Conservation (phyloP, 2,329 filamentous ascomycete genomes). For the Furcasterigmium furcatum region DNA sequence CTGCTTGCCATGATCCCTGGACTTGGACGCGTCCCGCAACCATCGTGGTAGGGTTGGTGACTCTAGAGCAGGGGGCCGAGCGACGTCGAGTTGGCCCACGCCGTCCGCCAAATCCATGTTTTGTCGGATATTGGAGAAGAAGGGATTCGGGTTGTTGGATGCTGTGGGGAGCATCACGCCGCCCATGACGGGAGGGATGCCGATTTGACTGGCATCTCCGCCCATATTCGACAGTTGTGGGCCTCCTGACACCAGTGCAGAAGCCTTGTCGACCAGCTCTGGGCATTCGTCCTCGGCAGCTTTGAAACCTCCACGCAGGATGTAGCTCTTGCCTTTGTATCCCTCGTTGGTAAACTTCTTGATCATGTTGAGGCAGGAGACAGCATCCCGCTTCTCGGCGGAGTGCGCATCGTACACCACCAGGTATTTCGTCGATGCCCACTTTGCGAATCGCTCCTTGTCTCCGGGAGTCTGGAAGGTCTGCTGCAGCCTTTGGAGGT, state of each 20-base stretch:
- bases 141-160: slow-evolving; percentile 73
- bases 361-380: slow-evolving; percentile 78
- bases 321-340: slow-evolving; percentile 69
- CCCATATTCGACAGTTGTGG: slow-evolving; percentile 35
- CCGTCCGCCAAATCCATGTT: slow-evolving; percentile 94
- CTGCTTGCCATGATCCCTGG: slow-evolving; percentile 69
- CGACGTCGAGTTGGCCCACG: slow-evolving; percentile 74
- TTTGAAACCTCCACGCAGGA: slow-evolving; percentile 79
- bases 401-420: slow-evolving; percentile 85
- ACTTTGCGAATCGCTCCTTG: slow-evolving; percentile 69
- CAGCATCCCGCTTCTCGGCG: slow-evolving; percentile 74
- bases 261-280: slow-evolving; percentile 54
- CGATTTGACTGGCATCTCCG: slow-evolving; percentile 40
- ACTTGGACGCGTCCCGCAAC: slow-evolving; percentile 67
- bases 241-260: slow-evolving; percentile 20
- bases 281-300: slow-evolving; percentile 69
- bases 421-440: slow-evolving; percentile 72
- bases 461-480: slow-evolving; percentile 76
- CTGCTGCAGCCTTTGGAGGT: slow-evolving; percentile 79
- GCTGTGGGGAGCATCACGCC: slow-evolving; percentile 78
- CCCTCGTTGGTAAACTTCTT: slow-evolving; percentile 90
- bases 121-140: slow-evolving; percentile 94
- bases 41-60: slow-evolving; percentile 65
- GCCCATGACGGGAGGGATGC: slow-evolving; percentile 75
- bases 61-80: slow-evolving; percentile 41